Evolutionary conservation across 305 asterid species (phyloP).

Genomic region (Petunia hybrid): DNA sequence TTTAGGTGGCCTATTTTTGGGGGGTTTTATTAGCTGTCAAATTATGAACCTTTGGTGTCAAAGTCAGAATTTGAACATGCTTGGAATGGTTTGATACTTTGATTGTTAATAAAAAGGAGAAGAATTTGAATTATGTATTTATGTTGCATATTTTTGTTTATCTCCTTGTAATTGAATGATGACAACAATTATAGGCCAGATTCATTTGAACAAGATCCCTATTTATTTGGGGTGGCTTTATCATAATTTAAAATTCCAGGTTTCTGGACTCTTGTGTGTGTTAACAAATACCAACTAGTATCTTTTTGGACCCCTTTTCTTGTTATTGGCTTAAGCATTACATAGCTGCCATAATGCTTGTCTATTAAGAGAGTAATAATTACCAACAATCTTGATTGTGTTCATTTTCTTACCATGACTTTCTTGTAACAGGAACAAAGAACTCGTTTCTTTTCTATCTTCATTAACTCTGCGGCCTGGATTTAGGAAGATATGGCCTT

Average conservation of each 20-base stretch:
- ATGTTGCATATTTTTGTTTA: not conserved
- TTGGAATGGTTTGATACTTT: slow-evolving; percentile 18
- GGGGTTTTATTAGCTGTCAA: slow-evolving; percentile 30
- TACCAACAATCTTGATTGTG: not conserved
- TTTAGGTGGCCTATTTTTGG: slow-evolving; percentile 28
- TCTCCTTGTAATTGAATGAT: slow-evolving; percentile 24
- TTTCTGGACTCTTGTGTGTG: not conserved
- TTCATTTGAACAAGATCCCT: slow-evolving; percentile 16
- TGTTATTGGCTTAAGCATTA: slow-evolving; percentile 17
- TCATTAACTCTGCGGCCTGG: slow-evolving; percentile 28
- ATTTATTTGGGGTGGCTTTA: slow-evolving; percentile 22
- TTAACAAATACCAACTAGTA: not conserved
- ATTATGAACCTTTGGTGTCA: slow-evolving; percentile 7
- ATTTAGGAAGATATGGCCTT: slow-evolving; percentile 42
- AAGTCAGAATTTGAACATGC: slow-evolving; percentile 29
- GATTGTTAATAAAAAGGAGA: not conserved
- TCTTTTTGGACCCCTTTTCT: slow-evolving; percentile 19
- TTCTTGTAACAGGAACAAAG: slow-evolving; percentile 29
- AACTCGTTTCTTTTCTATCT: slow-evolving; percentile 14
- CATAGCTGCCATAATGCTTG: not conserved
- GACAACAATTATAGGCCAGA: slow-evolving; percentile 22
- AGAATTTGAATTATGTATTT: not conserved
- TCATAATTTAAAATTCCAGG: not conserved
- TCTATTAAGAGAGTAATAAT: not conserved
- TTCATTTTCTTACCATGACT: slow-evolving; percentile 25